phyloP scores from a whole-genome alignment of 2,329 filamentous ascomycete species.

The Aureobasidium sp. region DNA sequence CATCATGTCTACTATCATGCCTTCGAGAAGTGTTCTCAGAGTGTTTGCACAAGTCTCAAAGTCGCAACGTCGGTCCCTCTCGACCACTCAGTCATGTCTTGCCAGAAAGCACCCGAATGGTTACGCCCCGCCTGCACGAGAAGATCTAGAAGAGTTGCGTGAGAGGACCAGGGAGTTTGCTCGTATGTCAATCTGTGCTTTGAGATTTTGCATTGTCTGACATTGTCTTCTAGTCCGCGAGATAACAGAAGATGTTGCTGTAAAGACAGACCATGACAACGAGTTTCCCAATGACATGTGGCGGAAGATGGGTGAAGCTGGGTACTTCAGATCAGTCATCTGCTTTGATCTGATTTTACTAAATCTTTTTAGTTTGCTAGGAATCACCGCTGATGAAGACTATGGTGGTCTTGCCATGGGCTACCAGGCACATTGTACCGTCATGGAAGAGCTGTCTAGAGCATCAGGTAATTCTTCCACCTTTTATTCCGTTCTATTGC shows the following conservation, averaged over 20 bases:
- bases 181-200: slow-evolving; percentile 30
- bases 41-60: background rate
- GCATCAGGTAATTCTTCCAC: slow-evolving; percentile 55
- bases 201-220: background rate
- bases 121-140: slow-evolving; percentile 60
- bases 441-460: slow-evolving; percentile 89
- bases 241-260: slow-evolving; percentile 75
- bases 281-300: slow-evolving; percentile 88
- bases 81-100: slow-evolving; percentile 30
- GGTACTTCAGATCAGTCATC: slow-evolving; percentile 29
- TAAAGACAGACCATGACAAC: slow-evolving; percentile 76
- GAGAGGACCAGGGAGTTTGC: slow-evolving; percentile 85
- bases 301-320: slow-evolving; percentile 85
- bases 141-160: slow-evolving; percentile 72
- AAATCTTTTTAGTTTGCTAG: slow-evolving; percentile 57
- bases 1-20: background rate
- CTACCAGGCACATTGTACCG: slow-evolving; percentile 92
- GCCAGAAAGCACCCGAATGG: slow-evolving; percentile 64
- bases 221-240: slow-evolving; percentile 55
- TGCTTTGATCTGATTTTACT: background rate
- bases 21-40: background rate
- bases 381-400: slow-evolving; percentile 87
- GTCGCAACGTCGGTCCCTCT: background rate
- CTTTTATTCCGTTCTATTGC: background rate
- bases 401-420: slow-evolving; percentile 86